phyloP scores from a whole-genome alignment of 2,329 filamentous ascomycete species.

The Ramularia collo-cygni region DNA sequence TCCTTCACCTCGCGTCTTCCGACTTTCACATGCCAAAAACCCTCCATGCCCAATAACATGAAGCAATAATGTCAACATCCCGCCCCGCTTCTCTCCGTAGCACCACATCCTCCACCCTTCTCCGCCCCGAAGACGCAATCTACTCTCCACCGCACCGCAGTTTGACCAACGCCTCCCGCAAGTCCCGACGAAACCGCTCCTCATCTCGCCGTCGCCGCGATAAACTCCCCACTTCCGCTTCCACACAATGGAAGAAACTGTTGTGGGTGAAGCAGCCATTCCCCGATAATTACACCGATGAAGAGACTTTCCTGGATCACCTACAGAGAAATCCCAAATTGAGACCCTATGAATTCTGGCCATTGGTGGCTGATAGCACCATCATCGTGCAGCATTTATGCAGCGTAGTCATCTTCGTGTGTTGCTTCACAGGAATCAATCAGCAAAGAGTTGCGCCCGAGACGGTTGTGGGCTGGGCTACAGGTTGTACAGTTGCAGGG shows the following conservation, averaged over 20 bases:
- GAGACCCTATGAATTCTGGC: conserved; percentile 97
- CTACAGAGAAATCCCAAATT: conserved; percentile 90
- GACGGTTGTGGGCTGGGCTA: conserved; percentile 81
- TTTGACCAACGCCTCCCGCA: conserved; percentile 29
- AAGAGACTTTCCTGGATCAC: conserved; percentile 91
- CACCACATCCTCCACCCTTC: too few species aligned
- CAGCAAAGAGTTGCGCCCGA: conserved; percentile 81
- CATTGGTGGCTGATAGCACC: conserved; percentile 86
- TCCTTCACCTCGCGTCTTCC: background rate
- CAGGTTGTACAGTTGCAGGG: conserved; percentile 71
- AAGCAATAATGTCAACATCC: too few species aligned
- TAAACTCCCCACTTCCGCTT: too few species aligned
- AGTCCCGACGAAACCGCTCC: conserved; percentile 52
- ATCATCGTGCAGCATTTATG: conserved; percentile 97
- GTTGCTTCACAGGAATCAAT: conserved; percentile 87
- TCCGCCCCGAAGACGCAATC: too few species aligned
- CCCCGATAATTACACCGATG: conserved; percentile 98
- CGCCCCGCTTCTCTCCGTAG: too few species aligned
- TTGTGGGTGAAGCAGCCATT: conserved; percentile 97
- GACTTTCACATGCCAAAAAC: background rate
- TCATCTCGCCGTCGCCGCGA: conserved; percentile 59
- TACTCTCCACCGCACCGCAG: background rate
- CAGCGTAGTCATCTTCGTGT: conserved; percentile 88
- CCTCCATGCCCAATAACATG: background rate
- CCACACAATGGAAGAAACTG: conserved; percentile 72